Conservation (phyloP, 768 basidiomycete genomes). For the Fibroporia radiculosa region DNA sequence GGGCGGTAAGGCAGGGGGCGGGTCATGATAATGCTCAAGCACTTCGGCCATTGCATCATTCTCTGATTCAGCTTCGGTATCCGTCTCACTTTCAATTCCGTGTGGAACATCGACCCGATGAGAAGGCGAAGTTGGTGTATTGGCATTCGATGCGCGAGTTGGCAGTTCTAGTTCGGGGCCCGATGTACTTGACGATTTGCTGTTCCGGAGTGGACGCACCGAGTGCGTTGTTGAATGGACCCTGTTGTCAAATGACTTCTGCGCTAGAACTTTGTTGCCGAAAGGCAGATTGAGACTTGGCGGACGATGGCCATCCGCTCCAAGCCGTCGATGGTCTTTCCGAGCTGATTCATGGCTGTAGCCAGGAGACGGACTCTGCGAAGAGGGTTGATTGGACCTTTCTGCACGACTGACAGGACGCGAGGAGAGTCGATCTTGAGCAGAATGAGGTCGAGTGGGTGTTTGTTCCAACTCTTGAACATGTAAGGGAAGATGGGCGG, state of each 20-base stretch:
- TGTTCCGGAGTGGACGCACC: not conserved
- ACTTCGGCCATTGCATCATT: conserved; percentile 17
- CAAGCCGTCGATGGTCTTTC: not conserved
- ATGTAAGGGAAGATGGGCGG: conserved; percentile 10
- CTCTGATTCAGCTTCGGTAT: conserved; percentile 55
- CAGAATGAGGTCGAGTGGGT: conserved; percentile 20
- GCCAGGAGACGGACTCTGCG: not conserved
- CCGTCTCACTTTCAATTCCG: conserved; percentile 66
- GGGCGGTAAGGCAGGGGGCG: conserved; percentile 17
- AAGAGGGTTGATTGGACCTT: not conserved
- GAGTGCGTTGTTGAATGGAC: conserved; percentile 6
- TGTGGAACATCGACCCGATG: conserved; percentile 66
- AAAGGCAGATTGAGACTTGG: conserved; percentile 11
- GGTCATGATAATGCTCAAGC: not conserved
- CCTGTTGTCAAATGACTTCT: conserved; percentile 13
- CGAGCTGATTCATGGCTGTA: not conserved
- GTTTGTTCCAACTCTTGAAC: not conserved
- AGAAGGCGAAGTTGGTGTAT: conserved; percentile 51
- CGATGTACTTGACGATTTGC: conserved; percentile 4
- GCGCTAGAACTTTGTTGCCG: conserved; percentile 7
- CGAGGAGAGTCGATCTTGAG: conserved; percentile 28
- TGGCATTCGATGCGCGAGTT: conserved; percentile 28
- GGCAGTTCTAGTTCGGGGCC: conserved; percentile 16
- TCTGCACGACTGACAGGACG: conserved; percentile 25
- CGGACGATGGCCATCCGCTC: conserved; percentile 3